Percentiles rank a stretch among this genome's conserved stretches.
Conservation (phyloP, 257 asterid species). For the Eucommia ulmoides region DNA sequence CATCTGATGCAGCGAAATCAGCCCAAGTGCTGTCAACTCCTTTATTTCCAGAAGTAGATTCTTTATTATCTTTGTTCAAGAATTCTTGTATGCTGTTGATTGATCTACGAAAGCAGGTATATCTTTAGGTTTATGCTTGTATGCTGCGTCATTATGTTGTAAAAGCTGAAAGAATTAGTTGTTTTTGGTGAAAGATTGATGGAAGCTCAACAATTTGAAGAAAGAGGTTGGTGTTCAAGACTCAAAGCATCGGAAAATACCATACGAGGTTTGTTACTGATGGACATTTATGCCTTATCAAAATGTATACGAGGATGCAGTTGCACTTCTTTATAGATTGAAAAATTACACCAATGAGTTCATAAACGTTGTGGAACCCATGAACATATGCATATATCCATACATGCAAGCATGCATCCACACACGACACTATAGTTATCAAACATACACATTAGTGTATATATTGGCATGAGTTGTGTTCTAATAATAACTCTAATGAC, state of each 20-base stretch:
- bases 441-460: too few relatives aligned
- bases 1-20: constrained; percentile 50
- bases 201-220: constrained; percentile 67
- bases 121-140: too few relatives aligned
- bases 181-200: constrained; percentile 48
- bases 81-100: constrained; percentile 70
- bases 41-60: constrained; percentile 85
- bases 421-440: too few relatives aligned
- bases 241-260: constrained; percentile 87
- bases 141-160: too few relatives aligned
- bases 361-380: neutral
- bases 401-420: too few relatives aligned
- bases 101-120: constrained; percentile 87
- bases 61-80: constrained; percentile 70
- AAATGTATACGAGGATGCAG: neutral
- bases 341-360: neutral
- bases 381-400: too few relatives aligned
- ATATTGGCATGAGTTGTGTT: too few relatives aligned
- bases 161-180: too few relatives aligned
- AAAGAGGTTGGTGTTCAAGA: constrained; percentile 81
- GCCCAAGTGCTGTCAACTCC: constrained; percentile 51
- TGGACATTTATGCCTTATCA: neutral
- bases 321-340: neutral
- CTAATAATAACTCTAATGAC: too few relatives aligned
- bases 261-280: constrained; percentile 51